phyloP scores from a whole-genome alignment of 371 early-diverging fungal species.

The Mucor piriformis region DNA sequence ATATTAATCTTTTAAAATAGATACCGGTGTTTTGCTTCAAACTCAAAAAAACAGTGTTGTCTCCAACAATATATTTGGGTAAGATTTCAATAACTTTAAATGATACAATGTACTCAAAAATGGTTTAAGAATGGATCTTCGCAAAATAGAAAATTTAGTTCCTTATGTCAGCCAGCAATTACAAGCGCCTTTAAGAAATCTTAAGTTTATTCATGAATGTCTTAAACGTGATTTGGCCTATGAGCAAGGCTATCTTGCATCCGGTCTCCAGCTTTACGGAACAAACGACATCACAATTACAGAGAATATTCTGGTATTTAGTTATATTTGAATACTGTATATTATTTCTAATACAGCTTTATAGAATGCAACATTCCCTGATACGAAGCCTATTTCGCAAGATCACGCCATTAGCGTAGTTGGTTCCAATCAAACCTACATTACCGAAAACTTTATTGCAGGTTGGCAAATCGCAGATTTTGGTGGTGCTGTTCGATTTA shows the following conservation, averaged over 20 bases:
- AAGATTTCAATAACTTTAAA: neutral
- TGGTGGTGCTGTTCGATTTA: constrained; percentile 48
- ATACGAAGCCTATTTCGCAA: constrained; percentile 34
- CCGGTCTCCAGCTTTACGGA: constrained; percentile 40
- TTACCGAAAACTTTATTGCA: constrained; percentile 50
- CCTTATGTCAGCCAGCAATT: constrained; percentile 28
- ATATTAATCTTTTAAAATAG: constrained; percentile 10
- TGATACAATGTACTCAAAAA: neutral
- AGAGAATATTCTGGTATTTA: constrained; percentile 42
- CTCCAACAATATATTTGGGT: constrained; percentile 52
- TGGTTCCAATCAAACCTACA: constrained; percentile 42
- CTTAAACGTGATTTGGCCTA: constrained; percentile 21
- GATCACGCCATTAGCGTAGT: constrained; percentile 46
- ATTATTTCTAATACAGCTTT: neutral
- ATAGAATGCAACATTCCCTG: constrained; percentile 47
- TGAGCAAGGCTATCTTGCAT: constrained; percentile 45
- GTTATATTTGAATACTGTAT: neutral
- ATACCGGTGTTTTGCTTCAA: constrained; percentile 39
- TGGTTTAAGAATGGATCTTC: constrained; percentile 37
- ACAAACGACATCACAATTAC: constrained; percentile 44
- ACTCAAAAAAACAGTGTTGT: constrained; percentile 41
- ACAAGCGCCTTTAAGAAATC: constrained; percentile 17
- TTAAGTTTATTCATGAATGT: constrained; percentile 34
- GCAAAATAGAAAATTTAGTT: constrained; percentile 27
- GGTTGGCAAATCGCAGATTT: constrained; percentile 49